Evolutionary conservation across 768 basidiomycete species (phyloP), one percentile per base, ranked within the genome.

Genomic region (Tulasnella sp.): DNA sequence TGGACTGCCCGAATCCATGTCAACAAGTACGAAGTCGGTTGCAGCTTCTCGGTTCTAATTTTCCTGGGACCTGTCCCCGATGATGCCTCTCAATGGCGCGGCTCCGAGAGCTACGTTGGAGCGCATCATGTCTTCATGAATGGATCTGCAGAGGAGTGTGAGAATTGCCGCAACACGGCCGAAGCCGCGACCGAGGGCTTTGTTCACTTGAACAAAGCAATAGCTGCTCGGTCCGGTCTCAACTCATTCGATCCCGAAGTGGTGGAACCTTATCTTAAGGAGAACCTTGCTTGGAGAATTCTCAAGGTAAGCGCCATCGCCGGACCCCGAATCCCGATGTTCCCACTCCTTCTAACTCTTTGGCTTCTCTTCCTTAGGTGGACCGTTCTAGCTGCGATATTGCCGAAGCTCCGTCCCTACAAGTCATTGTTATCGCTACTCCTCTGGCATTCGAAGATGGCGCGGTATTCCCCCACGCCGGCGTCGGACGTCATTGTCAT

Each of bases 231-330:
- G 22, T 38, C 45, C 19, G 42, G 54, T 5, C 49, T 74, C 8
- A 34, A 74, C 25, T 34, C 73, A 19, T 54, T 74, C 39, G 49
- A 74, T 37, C 73, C 73, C 36, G 73, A 74, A 17, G 52, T 64
- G 5, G 52, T 74, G 29, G 64, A 52, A 39, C 73, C 73, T 31
- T 58, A 36, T 34, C 39, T 74, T 8, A 74, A 54, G 29, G 73
- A 58, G 25, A 34, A 64, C 31, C 31, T 74, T 25, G 15, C 45
- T 38, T 74, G 73, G 73, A 49, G 58, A n/a, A 34, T 74, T 58
- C 73, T 52, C 45, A 58, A 64, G 73, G 73, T 74, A 39, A 74
- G 73, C 31, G 72, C 37, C 25, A 8, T 15, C 31, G 29, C 31
- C 8, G 7, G 25, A 15, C 8, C 4, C 31, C 22, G 54, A 3